phyloP scores from a whole-genome alignment of 2,329 filamentous ascomycete species.

The Aureobasidium sp. region DNA sequence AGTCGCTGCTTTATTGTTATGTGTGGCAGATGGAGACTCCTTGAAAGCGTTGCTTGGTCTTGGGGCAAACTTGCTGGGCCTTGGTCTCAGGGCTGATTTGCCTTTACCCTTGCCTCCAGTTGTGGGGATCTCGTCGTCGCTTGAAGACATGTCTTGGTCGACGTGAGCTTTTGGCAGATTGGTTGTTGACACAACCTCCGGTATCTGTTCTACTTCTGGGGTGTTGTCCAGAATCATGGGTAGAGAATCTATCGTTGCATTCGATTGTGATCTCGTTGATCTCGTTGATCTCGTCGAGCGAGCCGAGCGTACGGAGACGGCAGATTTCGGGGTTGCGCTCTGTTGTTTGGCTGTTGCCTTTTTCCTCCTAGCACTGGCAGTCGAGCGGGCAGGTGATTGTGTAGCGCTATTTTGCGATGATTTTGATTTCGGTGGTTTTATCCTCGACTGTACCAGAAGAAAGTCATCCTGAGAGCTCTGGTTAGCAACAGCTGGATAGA shows the following conservation, averaged over 20 bases:
- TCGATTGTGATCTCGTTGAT: conserved; percentile 3
- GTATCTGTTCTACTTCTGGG: neutral
- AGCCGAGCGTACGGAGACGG: neutral
- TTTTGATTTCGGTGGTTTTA: neutral
- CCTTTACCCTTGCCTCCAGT: conserved; percentile 20
- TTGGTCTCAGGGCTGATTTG: conserved; percentile 25
- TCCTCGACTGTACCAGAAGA: neutral
- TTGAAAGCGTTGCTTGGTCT: neutral
- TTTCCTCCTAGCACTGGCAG: conserved; percentile 19
- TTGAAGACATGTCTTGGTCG: neutral
- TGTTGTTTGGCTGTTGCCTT: conserved; percentile 11
- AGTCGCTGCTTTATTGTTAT: neutral
- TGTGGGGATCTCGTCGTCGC: neutral
- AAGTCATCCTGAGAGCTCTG: neutral
- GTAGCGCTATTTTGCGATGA: conserved; percentile 8
- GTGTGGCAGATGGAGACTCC: neutral
- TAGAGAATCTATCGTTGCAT: neutral
- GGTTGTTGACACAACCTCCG: neutral
- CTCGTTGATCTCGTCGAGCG: conserved; percentile 1
- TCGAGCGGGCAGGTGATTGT: conserved; percentile 16
- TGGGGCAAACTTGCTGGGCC: conserved; percentile 21
- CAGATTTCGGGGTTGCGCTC: neutral
- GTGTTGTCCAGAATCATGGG: neutral
- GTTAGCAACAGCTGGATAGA: neutral
- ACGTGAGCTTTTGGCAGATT: neutral